Conservation (phyloP, 179 eudicot species). For the Beta macrorhiza region DNA sequence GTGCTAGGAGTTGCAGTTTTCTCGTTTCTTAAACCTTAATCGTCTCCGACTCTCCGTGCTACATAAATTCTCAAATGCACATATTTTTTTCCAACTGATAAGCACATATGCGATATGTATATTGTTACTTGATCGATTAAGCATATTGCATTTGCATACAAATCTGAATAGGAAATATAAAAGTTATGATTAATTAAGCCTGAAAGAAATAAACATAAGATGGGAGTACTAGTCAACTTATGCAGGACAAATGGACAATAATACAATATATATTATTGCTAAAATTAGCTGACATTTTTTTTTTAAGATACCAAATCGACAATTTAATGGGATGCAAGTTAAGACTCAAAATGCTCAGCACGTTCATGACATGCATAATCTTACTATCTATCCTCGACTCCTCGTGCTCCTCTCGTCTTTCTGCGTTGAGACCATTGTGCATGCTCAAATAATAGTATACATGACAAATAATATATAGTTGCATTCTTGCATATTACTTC, state of each 20-base stretch:
- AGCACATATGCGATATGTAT: not conserved
- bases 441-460: not conserved
- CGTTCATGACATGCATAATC: conserved; percentile 2
- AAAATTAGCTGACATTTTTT: not conserved
- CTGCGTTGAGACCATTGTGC: not conserved
- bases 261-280: not conserved
- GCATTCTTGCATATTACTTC: too few relatives aligned
- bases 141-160: not conserved
- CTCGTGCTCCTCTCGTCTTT: not conserved
- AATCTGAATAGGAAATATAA: not conserved
- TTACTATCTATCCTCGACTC: not conserved
- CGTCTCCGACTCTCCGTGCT: too few relatives aligned
- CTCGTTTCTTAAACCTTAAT: too few relatives aligned
- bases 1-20: too few relatives aligned
- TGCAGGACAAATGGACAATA: not conserved
- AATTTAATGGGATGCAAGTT: not conserved
- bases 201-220: not conserved
- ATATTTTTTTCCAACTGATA: too few relatives aligned
- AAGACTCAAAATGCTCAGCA: conserved; percentile 5
- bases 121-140: not conserved
- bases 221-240: not conserved
- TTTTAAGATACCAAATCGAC: not conserved
- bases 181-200: not conserved
- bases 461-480: too few relatives aligned
- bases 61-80: too few relatives aligned